phyloP scores from a whole-genome alignment of 805 yeast genomes.

The Brettanomyces anomalus region DNA sequence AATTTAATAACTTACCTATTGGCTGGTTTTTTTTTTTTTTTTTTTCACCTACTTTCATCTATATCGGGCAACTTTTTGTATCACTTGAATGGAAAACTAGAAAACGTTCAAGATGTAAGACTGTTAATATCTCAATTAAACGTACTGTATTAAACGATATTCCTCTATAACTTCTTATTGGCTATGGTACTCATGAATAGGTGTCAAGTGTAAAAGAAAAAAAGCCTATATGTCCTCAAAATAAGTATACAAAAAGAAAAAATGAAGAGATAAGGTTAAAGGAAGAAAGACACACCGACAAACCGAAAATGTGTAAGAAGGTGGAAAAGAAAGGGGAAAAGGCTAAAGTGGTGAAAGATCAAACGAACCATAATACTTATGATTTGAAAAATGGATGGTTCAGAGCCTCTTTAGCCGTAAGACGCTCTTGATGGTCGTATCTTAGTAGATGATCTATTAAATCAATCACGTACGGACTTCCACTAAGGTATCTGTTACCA shows the following conservation, averaged over 20 bases:
- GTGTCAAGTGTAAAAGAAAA: not conserved
- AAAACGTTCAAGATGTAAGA: too few relatives aligned
- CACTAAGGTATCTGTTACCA: constrained; percentile 40
- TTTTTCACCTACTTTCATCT: too few relatives aligned
- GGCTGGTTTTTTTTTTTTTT: too few relatives aligned
- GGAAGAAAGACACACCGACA: not conserved
- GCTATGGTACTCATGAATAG: not conserved
- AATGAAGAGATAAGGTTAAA: too few relatives aligned
- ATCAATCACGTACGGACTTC: constrained; percentile 51
- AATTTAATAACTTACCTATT: too few relatives aligned
- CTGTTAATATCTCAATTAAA: too few relatives aligned
- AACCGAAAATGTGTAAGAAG: not conserved
- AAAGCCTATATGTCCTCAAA: not conserved
- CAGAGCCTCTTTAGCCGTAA: constrained; percentile 87
- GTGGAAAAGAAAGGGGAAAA: not conserved
- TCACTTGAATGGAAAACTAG: too few relatives aligned
- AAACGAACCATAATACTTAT: not conserved
- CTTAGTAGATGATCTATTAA: constrained; percentile 64
- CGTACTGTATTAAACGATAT: too few relatives aligned
- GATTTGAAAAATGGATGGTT: constrained; percentile 37
- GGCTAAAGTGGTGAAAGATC: not conserved
- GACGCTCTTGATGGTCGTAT: constrained; percentile 81
- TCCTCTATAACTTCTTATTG: too few relatives aligned
- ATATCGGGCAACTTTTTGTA: too few relatives aligned
- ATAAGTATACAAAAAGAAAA: not conserved